These are phyloP conservation scores for Apostasia shenzhenica DNA, from an alignment of 106 monocot species.

Conservation along the genomic window DNA sequence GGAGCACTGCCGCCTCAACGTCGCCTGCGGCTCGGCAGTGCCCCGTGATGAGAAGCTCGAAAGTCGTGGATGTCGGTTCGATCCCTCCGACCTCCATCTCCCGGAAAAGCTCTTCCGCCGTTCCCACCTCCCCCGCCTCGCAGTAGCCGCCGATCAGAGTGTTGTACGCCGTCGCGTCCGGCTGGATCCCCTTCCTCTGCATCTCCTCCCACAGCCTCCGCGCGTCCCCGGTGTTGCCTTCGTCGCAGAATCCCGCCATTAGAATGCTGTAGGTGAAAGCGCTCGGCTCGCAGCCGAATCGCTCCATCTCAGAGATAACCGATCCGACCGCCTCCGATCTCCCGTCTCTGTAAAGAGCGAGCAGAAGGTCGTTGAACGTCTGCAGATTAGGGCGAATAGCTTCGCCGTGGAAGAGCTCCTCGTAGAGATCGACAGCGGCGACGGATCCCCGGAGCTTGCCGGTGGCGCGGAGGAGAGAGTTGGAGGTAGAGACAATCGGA, in stretches of 20 bases:
- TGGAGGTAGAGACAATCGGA: conserved; percentile 25
- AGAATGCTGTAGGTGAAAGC: conserved; percentile 46
- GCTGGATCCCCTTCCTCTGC: conserved; percentile 26
- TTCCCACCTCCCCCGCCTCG: conserved; percentile 19
- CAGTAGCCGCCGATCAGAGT: conserved; percentile 56
- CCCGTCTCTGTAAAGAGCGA: conserved; percentile 43
- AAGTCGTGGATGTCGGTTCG: conserved; percentile 32
- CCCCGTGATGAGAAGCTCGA: conserved; percentile 32
- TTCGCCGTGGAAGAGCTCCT: conserved; percentile 23
- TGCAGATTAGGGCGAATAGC: conserved; percentile 12
- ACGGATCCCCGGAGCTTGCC: conserved; percentile 18
- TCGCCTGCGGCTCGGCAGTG: conserved; percentile 24
- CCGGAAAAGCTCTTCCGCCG: conserved; percentile 44
- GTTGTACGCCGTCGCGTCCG: conserved; percentile 49
- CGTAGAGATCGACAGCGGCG: conserved; percentile 40
- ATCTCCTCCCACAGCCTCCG: conserved; percentile 40
- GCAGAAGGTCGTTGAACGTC: conserved; percentile 53
- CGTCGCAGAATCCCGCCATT: conserved; percentile 52
- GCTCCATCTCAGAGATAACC: conserved; percentile 43
- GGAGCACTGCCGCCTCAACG: conserved; percentile 19
- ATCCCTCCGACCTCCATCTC: conserved; percentile 42
- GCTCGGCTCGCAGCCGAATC: conserved; percentile 27
- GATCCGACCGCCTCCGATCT: conserved; percentile 10
- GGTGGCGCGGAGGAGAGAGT: conserved; percentile 28
- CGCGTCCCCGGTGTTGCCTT: conserved; percentile 33